These are phyloP conservation scores for Cucumis hystrix DNA, from an alignment of 306 rosid genomes.

Conservation along the genomic window DNA sequence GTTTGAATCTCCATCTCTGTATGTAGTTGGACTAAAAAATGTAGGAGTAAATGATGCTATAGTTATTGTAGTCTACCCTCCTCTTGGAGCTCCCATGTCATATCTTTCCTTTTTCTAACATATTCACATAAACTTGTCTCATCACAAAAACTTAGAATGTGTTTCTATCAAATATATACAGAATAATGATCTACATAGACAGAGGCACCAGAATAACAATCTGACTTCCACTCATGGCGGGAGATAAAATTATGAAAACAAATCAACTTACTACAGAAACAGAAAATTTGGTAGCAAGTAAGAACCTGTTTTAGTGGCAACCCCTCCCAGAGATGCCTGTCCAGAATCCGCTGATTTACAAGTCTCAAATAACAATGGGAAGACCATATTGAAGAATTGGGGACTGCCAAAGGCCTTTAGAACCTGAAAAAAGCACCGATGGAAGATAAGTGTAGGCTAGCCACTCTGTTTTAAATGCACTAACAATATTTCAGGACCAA, in stretches of 20 bases:
- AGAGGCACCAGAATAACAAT: neutral
- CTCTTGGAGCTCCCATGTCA: neutral
- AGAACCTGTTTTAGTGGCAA: constrained; percentile 50
- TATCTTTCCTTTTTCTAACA: neutral
- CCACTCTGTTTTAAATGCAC: neutral
- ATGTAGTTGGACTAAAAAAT: neutral
- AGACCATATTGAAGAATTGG: constrained; percentile 54
- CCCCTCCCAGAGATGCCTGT: constrained; percentile 34
- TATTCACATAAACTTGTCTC: neutral
- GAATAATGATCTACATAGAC: neutral
- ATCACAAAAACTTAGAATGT: neutral
- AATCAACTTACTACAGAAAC: neutral
- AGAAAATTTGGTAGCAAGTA: constrained; percentile 2
- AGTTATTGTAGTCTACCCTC: neutral
- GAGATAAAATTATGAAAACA: neutral
- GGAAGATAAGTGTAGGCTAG: constrained; percentile 12
- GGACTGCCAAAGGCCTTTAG: constrained; percentile 72
- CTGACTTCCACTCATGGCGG: neutral
- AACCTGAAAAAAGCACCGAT: constrained; percentile 42
- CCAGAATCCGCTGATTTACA: constrained; percentile 34
- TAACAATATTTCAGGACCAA: neutral
- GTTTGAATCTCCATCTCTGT: no score
- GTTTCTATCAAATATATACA: neutral
- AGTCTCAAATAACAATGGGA: constrained; percentile 56
- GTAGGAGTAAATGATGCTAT: neutral